These are phyloP conservation scores for Boechera divaricarpa DNA, from an alignment of 345 rosid species.

Conservation along the genomic window DNA sequence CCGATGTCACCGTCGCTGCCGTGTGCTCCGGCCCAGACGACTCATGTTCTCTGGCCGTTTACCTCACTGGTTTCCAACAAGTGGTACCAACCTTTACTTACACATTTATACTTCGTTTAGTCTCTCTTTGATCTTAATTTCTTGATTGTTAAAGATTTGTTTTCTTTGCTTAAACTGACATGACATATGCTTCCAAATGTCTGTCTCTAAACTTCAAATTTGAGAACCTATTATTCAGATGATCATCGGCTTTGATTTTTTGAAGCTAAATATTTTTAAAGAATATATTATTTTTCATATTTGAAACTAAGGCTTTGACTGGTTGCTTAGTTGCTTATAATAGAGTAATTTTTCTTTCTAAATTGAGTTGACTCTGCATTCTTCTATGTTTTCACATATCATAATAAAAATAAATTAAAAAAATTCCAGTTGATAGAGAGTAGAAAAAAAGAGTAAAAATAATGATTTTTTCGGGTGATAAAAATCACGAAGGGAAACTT, in stretches of 20 bases:
- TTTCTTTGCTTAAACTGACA: neutral
- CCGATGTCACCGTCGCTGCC: conserved; percentile 83
- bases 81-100: conserved; percentile 53
- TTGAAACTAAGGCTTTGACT: neutral
- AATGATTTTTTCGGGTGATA: no score
- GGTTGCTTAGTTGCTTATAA: neutral
- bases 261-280: neutral
- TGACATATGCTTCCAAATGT: neutral
- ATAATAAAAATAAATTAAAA: no score
- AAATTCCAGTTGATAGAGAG: neutral
- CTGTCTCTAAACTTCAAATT: neutral
- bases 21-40: conserved; percentile 69
- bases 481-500: no score
- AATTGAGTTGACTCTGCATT: neutral
- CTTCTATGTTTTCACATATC: neutral
- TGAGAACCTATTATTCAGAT: neutral
- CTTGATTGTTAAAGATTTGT: neutral
- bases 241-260: neutral
- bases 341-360: neutral
- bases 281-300: neutral
- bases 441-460: no score
- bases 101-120: neutral
- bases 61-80: conserved; percentile 84
- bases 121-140: conserved; percentile 1
- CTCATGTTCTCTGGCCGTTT: conserved; percentile 90